Conservation (phyloP, 495 filamentous ascomycete genomes). For the Hypoxylon cercidicola region DNA sequence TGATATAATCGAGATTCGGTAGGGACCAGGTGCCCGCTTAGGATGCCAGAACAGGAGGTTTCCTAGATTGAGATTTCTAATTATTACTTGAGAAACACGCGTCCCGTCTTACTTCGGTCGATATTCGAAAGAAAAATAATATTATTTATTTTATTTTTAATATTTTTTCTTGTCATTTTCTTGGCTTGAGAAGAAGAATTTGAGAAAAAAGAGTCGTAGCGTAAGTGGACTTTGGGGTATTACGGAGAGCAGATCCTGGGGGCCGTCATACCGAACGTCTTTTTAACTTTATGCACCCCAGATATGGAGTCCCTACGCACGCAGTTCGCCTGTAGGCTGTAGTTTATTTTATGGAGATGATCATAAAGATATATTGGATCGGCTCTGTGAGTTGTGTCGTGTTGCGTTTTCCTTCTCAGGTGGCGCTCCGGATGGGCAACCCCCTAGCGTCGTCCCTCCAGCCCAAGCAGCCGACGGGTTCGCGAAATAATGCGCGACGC, state of each 20-base stretch:
- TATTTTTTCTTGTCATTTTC: not conserved
- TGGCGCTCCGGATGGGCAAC: constrained; percentile 2
- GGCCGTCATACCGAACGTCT: constrained; percentile 27
- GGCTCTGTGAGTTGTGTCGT: not conserved
- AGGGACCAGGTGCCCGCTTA: constrained; percentile 5
- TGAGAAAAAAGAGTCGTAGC: constrained; percentile 15
- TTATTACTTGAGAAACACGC: constrained; percentile 18
- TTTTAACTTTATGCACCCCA: constrained; percentile 39
- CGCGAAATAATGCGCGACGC: constrained; percentile 1
- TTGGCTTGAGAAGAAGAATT: not conserved
- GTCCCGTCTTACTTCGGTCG: constrained; percentile 2
- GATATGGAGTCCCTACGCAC: constrained; percentile 25
- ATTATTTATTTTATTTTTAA: not conserved
- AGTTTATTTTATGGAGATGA: constrained; percentile 42
- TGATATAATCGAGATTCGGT: constrained; percentile 17
- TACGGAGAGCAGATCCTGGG: constrained; percentile 30
- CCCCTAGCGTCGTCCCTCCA: constrained; percentile 12
- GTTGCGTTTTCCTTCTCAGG: not conserved
- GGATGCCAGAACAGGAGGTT: constrained; percentile 18
- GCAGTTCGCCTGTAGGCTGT: constrained; percentile 32
- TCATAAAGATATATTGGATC: constrained; percentile 30
- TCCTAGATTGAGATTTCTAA: constrained; percentile 13
- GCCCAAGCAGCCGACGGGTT: not conserved
- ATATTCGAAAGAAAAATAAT: not conserved
- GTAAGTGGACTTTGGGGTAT: constrained; percentile 31